Conservation (phyloP, 2,329 filamentous ascomycete genomes). For the Colletotrichum endophyticum region DNA sequence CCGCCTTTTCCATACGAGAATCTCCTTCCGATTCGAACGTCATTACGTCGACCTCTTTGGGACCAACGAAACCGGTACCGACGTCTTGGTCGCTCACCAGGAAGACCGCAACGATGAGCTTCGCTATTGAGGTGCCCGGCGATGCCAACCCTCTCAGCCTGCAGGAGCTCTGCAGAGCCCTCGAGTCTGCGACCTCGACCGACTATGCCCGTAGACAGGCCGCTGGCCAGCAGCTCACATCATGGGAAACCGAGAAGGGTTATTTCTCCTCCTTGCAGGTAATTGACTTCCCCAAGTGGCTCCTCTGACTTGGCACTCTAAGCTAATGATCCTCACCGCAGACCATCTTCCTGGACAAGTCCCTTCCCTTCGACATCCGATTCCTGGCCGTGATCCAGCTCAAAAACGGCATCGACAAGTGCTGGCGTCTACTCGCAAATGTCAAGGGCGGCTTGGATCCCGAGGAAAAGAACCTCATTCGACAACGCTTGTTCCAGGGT, state of each 20-base stretch:
- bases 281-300: slow-evolving; percentile 22
- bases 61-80: not conserved
- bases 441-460: slow-evolving; percentile 70
- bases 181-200: slow-evolving; percentile 68
- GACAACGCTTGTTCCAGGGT: slow-evolving; percentile 75
- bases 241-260: slow-evolving; percentile 71
- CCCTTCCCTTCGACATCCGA: slow-evolving; percentile 77
- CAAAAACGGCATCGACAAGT: slow-evolving; percentile 95
- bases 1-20: not conserved
- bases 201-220: slow-evolving; percentile 69
- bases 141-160: slow-evolving; percentile 76
- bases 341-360: slow-evolving; percentile 82
- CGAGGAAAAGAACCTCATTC: slow-evolving; percentile 78
- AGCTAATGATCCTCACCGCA: slow-evolving; percentile 36
- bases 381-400: slow-evolving; percentile 92
- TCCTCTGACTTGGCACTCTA: not conserved
- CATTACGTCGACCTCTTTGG: not conserved
- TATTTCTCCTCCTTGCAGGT: slow-evolving; percentile 76
- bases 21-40: not conserved
- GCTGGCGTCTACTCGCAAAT: slow-evolving; percentile 75
- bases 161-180: slow-evolving; percentile 66
- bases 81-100: slow-evolving; percentile 11
- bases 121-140: slow-evolving; percentile 78
- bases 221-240: slow-evolving; percentile 71
- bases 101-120: slow-evolving; percentile 58